Percentiles rank a stretch among this genome's conserved stretches.
Evolutionary conservation across 768 basidiomycete genomes (phyloP).

Genomic region (Russula ochroleuca): DNA sequence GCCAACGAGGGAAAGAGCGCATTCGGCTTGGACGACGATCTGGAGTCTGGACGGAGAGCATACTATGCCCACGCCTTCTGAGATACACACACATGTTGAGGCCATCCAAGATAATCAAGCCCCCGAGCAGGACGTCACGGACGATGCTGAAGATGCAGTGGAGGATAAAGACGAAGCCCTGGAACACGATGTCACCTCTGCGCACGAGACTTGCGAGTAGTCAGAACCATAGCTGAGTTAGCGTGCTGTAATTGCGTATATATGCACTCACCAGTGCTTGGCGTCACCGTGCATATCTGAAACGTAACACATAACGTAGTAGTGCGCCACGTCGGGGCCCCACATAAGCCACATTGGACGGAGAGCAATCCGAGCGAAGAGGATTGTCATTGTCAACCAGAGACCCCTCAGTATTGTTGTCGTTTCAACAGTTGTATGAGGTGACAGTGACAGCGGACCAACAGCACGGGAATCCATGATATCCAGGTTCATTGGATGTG

Average conservation of each 20-base stretch:
- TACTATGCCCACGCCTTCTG: constrained; percentile 1
- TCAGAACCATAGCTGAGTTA: constrained; percentile 98
- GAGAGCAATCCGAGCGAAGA: too few relatives aligned
- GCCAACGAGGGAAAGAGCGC: background rate
- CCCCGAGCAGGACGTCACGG: constrained; percentile 24
- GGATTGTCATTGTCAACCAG: too few relatives aligned
- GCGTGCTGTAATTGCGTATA: constrained; percentile 92
- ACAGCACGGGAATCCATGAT: too few relatives aligned
- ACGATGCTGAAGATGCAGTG: constrained; percentile 13
- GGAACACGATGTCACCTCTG: constrained; percentile 20
- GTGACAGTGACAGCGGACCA: too few relatives aligned
- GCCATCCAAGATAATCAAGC: background rate
- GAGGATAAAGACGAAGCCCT: constrained; percentile 1
- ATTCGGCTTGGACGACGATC: too few relatives aligned
- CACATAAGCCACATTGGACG: too few relatives aligned
- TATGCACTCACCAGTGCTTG: constrained; percentile 91
- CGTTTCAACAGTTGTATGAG: too few relatives aligned
- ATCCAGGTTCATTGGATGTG: too few relatives aligned
- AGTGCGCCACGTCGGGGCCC: too few relatives aligned
- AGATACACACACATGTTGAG: constrained; percentile 1
- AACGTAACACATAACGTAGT: constrained; percentile 89
- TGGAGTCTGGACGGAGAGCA: constrained; percentile 7
- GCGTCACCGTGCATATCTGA: constrained; percentile 85
- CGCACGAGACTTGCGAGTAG: constrained; percentile 47
- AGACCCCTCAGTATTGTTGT: too few relatives aligned